Evolutionary conservation across 148 eudicot species (phyloP).

Genomic region (Selenicereus undatus): DNA sequence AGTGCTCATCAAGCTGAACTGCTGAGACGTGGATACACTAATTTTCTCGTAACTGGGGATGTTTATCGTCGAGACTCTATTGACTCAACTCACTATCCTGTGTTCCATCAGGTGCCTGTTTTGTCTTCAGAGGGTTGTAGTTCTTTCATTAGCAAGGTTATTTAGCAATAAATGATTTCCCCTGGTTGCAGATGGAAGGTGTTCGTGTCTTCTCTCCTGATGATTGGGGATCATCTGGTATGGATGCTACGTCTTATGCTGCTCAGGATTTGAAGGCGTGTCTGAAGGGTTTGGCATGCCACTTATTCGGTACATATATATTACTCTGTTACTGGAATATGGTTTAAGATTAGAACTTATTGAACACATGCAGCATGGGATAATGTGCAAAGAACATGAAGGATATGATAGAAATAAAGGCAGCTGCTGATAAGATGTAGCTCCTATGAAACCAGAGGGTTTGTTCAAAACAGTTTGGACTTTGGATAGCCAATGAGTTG

Average conservation of each 20-base stretch:
- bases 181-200: slow-evolving; percentile 81
- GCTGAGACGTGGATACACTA: slow-evolving; percentile 66
- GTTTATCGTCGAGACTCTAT: slow-evolving; percentile 96
- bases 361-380: neutral
- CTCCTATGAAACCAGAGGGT: no score
- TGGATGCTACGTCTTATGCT: slow-evolving; percentile 65
- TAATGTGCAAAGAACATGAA: neutral
- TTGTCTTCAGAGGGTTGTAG: neutral
- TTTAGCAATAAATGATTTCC: neutral
- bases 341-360: neutral
- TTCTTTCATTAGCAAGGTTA: neutral
- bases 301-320: slow-evolving; percentile 66
- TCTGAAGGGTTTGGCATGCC: slow-evolving; percentile 97
- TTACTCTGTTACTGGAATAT: no score
- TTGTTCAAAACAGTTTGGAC: no score
- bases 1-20: slow-evolving; percentile 99
- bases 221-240: slow-evolving; percentile 82
- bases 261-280: slow-evolving; percentile 81
- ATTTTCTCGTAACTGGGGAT: slow-evolving; percentile 92
- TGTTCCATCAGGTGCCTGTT: slow-evolving; percentile 83
- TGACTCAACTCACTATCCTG: slow-evolving; percentile 94
- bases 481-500: no score
- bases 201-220: slow-evolving; percentile 67
- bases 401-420: no score
- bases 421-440: no score